These are phyloP conservation scores for Cyclotella baltica DNA, from an alignment of 108 stramenopile genomes.

Conservation along the genomic window DNA sequence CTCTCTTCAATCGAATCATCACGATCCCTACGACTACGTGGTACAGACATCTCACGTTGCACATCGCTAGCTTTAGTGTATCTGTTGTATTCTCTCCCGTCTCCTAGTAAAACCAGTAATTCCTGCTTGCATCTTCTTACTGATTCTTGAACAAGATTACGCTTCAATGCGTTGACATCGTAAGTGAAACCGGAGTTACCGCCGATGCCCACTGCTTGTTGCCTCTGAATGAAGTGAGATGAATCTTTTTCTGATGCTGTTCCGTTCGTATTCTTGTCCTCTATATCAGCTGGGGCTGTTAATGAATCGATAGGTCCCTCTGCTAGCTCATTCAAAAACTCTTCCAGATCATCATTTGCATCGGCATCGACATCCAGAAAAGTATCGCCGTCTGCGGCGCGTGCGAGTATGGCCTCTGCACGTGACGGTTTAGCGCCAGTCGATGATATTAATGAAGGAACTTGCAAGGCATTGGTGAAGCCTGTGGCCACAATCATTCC, in stretches of 20 bases:
- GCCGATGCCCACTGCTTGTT: slow-evolving; percentile 60
- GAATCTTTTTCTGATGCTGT: slow-evolving; percentile 11
- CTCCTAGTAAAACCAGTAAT: slow-evolving; percentile 53
- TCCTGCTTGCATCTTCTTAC: slow-evolving; percentile 62
- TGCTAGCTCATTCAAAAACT: slow-evolving; percentile 7
- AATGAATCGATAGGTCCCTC: background rate
- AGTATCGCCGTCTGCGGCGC: background rate
- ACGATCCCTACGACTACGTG: slow-evolving; percentile 40
- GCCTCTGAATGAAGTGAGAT: slow-evolving; percentile 44
- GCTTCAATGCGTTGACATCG: slow-evolving; percentile 67
- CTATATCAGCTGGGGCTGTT: background rate
- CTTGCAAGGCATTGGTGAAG: background rate
- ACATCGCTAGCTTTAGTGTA: slow-evolving; percentile 1
- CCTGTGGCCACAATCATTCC: background rate
- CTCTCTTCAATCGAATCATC: slow-evolving; percentile 65
- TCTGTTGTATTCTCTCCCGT: slow-evolving; percentile 48
- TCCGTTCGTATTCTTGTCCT: slow-evolving; percentile 1
- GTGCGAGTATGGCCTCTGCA: background rate
- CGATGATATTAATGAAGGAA: background rate
- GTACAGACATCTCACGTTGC: slow-evolving; percentile 13
- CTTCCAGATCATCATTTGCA: slow-evolving; percentile 10
- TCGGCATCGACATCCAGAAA: background rate
- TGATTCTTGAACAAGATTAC: slow-evolving; percentile 72
- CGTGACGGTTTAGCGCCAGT: background rate
- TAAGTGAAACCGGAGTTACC: slow-evolving; percentile 59